Conservation (phyloP, 73 alveolate species). For the Durusdinium trenchii region DNA sequence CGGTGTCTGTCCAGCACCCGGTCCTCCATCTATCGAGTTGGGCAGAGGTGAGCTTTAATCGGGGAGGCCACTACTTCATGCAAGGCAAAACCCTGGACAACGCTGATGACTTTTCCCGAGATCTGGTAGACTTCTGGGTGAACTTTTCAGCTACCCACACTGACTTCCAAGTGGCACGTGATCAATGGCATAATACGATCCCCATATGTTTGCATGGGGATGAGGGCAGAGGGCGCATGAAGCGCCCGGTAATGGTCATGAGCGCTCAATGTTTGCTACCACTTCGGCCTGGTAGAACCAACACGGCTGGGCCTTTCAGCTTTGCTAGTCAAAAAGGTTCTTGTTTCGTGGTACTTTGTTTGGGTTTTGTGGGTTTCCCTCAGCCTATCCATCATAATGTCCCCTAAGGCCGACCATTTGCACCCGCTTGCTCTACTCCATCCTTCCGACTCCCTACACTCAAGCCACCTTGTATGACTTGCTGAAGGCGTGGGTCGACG, state of each 20-base stretch:
- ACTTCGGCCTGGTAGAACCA: not conserved
- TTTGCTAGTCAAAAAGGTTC: too few relatives aligned
- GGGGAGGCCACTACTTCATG: slow-evolving; percentile 23
- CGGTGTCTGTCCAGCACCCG: not conserved
- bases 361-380: not conserved
- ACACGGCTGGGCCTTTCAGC: not conserved
- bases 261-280: not conserved
- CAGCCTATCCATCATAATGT: not conserved
- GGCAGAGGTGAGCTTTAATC: not conserved
- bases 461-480: not conserved
- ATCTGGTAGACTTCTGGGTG: not conserved
- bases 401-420: not conserved
- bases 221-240: slow-evolving; percentile 1
- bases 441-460: not conserved
- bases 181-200: not conserved
- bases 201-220: not conserved
- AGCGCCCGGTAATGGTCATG: slow-evolving; percentile 18
- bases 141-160: not conserved
- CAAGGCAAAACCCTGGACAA: not conserved
- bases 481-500: not conserved
- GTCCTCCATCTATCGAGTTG: not conserved
- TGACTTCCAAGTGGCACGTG: too few relatives aligned
- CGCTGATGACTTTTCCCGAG: not conserved
- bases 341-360: too few relatives aligned
- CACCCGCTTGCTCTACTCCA: not conserved